Evolutionary conservation across 1,284 basidiomycete genomes (phyloP), one percentile per base, ranked within the genome.

Genomic region (Cystobasidium slooffiae): DNA sequence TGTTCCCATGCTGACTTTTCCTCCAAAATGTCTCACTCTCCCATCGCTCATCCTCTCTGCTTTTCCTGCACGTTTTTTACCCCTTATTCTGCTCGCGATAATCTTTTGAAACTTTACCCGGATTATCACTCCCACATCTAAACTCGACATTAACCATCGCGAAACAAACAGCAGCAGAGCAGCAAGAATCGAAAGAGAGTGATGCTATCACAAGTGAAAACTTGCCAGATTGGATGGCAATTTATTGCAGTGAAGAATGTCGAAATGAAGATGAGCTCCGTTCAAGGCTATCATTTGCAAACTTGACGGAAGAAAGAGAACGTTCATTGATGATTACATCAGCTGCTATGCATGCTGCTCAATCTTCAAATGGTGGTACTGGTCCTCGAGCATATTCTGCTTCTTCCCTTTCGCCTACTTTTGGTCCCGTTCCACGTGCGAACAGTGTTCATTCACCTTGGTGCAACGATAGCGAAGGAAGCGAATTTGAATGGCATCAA

Each of bases 231-330:
- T 73, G 70, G 70, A 73, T 65, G 62, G 55, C 51, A 18, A 52
- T 73, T 22, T 73, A 73, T 52, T 73, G 70, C 53, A 64, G 59
- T 46, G 70, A 56, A 65, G 70, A 65, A 59, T 73, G 70, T 43
- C n/a, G 70, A 39, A 56, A 73, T 43, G 62, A 73, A 73, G 70
- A 73, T 59, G 70, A 73, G 31, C 31, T 73, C 12, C 41, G 62
- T 9, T 73, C 70, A 24, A 55, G 70, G 51, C 63, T 73, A 2
- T 22, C 62, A 9, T 73, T 65, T 51, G 70, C 70, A 20, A 66
- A 73, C 47, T 31, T 73, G n/a, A 63, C 49, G 18, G 69, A 72
- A 31, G 59, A 72, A 37, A 51, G 66, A 16, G 44, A 41, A 46
- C 47, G 51, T 20, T 66, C 64, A 6, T 9, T 66, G 5, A 18